A percentile compares a stretch with the other conserved stretches of the same genome.
These are phyloP conservation scores for Fusarium oligoseptatum DNA, from an alignment of 2,329 filamentous ascomycete genomes.

Conservation along the genomic window DNA sequence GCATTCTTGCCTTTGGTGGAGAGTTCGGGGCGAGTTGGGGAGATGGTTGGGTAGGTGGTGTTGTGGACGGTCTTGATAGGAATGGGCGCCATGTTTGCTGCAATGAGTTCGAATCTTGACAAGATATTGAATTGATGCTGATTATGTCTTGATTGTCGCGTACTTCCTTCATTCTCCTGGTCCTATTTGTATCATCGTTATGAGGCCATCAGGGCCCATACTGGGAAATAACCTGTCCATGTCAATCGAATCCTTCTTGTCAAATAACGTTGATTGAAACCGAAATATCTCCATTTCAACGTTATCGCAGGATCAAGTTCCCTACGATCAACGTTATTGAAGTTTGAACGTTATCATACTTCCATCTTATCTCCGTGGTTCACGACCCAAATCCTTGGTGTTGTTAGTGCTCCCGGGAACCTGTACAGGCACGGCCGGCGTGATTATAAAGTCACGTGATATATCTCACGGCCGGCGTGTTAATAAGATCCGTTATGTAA, in stretches of 20 bases:
- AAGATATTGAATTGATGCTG: no score
- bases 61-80: slow-evolving; percentile 31
- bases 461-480: no score
- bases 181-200: background rate
- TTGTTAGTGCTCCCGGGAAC: no score
- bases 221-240: background rate
- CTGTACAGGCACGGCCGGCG: no score
- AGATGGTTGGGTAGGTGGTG: slow-evolving; percentile 50
- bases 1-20: slow-evolving; percentile 62
- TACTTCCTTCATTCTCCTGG: background rate
- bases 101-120: background rate
- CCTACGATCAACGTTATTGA: slow-evolving; percentile 13
- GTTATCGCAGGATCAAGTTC: background rate
- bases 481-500: no score
- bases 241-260: background rate
- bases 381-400: background rate
- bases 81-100: slow-evolving; percentile 18
- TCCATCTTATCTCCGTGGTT: background rate
- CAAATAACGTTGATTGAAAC: background rate
- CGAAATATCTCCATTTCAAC: background rate
- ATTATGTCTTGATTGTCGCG: background rate
- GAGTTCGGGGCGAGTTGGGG: slow-evolving; percentile 51
- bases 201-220: background rate
- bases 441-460: no score
- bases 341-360: background rate